Percentiles rank a stretch among this genome's conserved stretches.
phyloP scores from a whole-genome alignment of 2,329 filamentous ascomycete species.

The Pyricularia grisea region DNA sequence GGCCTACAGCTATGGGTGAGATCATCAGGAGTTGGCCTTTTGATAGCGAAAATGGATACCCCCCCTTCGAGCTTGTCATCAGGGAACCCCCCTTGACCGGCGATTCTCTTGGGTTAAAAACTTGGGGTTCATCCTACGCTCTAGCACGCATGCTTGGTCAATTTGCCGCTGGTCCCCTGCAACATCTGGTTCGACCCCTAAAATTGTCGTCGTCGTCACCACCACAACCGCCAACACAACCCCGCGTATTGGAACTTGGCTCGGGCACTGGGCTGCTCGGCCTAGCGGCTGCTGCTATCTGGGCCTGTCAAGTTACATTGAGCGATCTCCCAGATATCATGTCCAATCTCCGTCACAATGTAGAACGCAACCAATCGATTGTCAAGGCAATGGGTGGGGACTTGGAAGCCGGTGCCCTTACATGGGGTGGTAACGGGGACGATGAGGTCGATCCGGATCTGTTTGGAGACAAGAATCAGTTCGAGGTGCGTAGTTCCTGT shows the following conservation, averaged over 20 bases:
- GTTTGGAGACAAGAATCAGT: conserved; percentile 37
- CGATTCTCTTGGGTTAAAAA: conserved; percentile 86
- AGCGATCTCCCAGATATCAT: conserved; percentile 83
- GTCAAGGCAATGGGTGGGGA: conserved; percentile 46
- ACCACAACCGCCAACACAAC: neutral
- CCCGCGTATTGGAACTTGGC: conserved; percentile 64
- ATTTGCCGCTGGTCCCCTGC: conserved; percentile 33
- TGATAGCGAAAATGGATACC: conserved; percentile 17
- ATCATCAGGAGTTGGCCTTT: conserved; percentile 47
- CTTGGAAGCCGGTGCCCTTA: conserved; percentile 56
- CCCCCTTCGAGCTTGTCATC: conserved; percentile 56
- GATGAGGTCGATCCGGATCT: conserved; percentile 32
- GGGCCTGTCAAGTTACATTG: conserved; percentile 57
- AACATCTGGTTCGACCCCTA: conserved; percentile 15
- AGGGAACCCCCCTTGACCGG: conserved; percentile 81
- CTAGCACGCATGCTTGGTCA: conserved; percentile 62
- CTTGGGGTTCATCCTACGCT: conserved; percentile 86
- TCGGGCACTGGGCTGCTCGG: conserved; percentile 89
- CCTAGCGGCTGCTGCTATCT: conserved; percentile 68
- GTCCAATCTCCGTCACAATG: conserved; percentile 69
- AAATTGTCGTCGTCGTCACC: conserved; percentile 6
- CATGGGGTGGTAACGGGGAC: conserved; percentile 53
- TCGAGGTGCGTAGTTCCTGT: conserved; percentile 29
- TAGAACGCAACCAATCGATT: conserved; percentile 39
- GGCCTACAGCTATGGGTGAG: conserved; percentile 40